Evolutionary conservation across 495 filamentous ascomycete genomes (phyloP), one percentile per base, ranked within the genome.

Genomic region (Durotheca rogersii): DNA sequence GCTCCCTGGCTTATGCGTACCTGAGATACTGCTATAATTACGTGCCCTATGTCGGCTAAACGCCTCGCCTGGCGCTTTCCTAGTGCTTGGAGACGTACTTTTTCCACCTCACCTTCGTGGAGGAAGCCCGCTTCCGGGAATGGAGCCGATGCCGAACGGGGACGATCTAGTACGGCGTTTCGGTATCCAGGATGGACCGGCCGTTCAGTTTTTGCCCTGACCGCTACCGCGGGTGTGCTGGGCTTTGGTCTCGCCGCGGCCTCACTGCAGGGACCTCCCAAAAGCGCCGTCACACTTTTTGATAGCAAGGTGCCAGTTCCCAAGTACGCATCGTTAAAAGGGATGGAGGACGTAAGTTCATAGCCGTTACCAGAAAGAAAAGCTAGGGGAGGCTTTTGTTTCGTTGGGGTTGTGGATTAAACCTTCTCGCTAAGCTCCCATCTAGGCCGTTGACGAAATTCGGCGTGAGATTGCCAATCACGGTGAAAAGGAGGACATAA

Each of bases 381-480:
- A 18, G 14, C n/a, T n/a, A 36, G 19, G 19, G 34, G 14, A 20
- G 11, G 7, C 11, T 31, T 11, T 4, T 11, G 7, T n/a, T n/a
- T n/a, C n/a, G n/a, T n/a, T n/a, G n/a, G n/a, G n/a, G n/a, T n/a
- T n/a, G n/a, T n/a, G n/a, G n/a, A n/a, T n/a, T n/a, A n/a, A n/a
- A n/a, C n/a, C n/a, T n/a, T n/a, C 1, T 15, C 39, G 18, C 47
- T 51, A 71, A 68, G 49, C 50, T n/a, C 27, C 56, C 11, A 43
- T 51, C 27, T 64, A 90, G 80, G 85, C 85, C 10, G 71, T 87
- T 42, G 61, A 69, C 40, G 84, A 86, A 62, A 72, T 90, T 41
- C 77, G 74, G 9, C 68, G 67, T 0, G 69, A 72, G 15, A 71
- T 90, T 18, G 67, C 72, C 7, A 45, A 29, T 1, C 42, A 15